phyloP scores from a whole-genome alignment of 768 basidiomycete species.

The Lyophyllum decastes region DNA sequence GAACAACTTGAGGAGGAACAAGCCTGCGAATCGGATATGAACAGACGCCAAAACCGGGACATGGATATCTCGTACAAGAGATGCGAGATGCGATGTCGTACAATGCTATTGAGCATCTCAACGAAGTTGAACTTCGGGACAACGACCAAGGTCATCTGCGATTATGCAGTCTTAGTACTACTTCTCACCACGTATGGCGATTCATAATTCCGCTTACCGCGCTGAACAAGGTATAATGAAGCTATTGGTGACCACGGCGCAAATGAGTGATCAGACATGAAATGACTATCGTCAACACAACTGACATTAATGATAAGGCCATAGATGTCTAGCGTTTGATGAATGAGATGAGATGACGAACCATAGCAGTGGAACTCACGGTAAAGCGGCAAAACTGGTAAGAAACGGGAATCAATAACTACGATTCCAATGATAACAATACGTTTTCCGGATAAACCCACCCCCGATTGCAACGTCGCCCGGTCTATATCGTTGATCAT shows the following conservation, averaged over 20 bases:
- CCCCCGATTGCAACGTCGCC: slow-evolving; percentile 66
- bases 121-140: slow-evolving; percentile 64
- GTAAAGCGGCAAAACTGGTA: slow-evolving; percentile 58
- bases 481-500: slow-evolving; percentile 54
- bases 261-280: slow-evolving; percentile 1
- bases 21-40: slow-evolving; percentile 31
- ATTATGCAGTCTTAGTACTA: neutral
- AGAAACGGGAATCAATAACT: neutral
- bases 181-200: neutral
- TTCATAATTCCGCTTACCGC: slow-evolving; percentile 42
- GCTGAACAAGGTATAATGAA: slow-evolving; percentile 57
- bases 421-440: neutral
- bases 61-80: slow-evolving; percentile 36
- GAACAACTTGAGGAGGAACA: slow-evolving; percentile 58
- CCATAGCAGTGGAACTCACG: slow-evolving; percentile 39
- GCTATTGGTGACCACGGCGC: slow-evolving; percentile 27
- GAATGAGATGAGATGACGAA: neutral
- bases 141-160: slow-evolving; percentile 54
- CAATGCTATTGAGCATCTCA: slow-evolving; percentile 62
- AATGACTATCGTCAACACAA: neutral
- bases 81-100: slow-evolving; percentile 56
- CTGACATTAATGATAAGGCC: slow-evolving; percentile 59
- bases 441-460: slow-evolving; percentile 23
- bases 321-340: slow-evolving; percentile 53
- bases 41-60: neutral